These are phyloP conservation scores for Thelonectria rubi DNA, from an alignment of 2,329 filamentous ascomycete genomes.

Conservation along the genomic window DNA sequence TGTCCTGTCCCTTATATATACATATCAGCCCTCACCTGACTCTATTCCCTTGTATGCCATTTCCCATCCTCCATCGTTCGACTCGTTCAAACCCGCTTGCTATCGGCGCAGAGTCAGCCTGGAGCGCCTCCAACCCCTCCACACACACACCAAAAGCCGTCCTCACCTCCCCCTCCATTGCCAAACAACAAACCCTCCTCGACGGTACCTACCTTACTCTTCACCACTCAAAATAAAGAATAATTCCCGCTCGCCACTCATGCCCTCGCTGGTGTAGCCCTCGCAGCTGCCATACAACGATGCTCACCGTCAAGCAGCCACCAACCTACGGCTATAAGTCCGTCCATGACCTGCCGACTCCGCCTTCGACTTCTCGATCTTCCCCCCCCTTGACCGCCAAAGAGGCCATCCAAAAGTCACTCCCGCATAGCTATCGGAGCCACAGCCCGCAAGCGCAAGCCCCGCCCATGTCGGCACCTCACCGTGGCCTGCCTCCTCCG, in stretches of 20 bases:
- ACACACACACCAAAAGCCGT: conserved; percentile 7
- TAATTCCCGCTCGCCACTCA: conserved; percentile 35
- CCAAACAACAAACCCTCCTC: too few species aligned
- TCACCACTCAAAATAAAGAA: conserved; percentile 18
- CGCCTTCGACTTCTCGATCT: conserved; percentile 63
- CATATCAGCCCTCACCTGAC: neutral
- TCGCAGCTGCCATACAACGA: conserved; percentile 53
- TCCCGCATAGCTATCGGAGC: conserved; percentile 52
- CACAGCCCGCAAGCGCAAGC: conserved; percentile 52
- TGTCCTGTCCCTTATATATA: neutral
- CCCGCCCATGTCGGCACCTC: conserved; percentile 73
- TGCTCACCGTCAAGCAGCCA: conserved; percentile 71
- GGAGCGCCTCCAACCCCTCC: conserved; percentile 16
- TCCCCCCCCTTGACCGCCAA: conserved; percentile 63
- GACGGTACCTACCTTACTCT: neutral
- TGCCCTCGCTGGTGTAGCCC: conserved; percentile 41
- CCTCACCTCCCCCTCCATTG: too few species aligned
- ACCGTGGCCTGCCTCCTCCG: conserved; percentile 75
- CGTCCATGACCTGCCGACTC: conserved; percentile 70
- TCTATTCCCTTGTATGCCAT: conserved; percentile 16
- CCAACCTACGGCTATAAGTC: conserved; percentile 66
- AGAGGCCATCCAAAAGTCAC: conserved; percentile 56
- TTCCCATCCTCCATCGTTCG: conserved; percentile 8
- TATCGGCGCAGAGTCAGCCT: conserved; percentile 4
- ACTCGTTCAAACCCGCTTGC: conserved; percentile 5